Base-by-base conservation (phyloP, 176 grass and related monocot species). In the Metroxylon sagu region DNA sequence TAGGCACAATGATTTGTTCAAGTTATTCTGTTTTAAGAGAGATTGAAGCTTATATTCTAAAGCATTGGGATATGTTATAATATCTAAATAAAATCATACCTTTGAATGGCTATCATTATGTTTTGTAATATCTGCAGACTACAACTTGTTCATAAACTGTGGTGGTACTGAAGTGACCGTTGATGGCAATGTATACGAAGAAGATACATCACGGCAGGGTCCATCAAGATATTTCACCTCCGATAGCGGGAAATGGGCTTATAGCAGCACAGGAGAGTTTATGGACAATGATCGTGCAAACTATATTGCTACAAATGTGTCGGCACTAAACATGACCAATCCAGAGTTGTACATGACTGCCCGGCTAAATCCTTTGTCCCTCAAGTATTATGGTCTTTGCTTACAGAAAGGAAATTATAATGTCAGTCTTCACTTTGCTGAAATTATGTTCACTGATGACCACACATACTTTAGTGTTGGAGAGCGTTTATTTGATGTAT, bases 211-310 rank as follows among this genome's bases (percentile, higher is more conserved):
- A n/a, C 79, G 66, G 71, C 77, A 81, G 67, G 90, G 90, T 61
- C 89, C 90, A 74, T 78, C 90, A 66, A 65, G 53, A 18, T 95
- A 74, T 67, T 19, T 3, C 43, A n/a, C 69, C 16, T 71, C 70
- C 10, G 56, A 72, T 31, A 62, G 73, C 64, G 62, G 19, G 61
- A 86, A 71, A 68, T 95, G 85, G 85, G 90, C 82, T 49, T 95
- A 83, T 59, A 95, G 90, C 73, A 89, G 82, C 55, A 95, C 90
- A 66, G 90, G 90, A 57, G 90, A 86, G 59, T 95, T 95, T 79
- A 57, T 81, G 23, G 90, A 80, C 29, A 84, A 84, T 28, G 69
- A 72, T 52, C 54, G 79, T 66, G 82, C 80, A 48, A 70, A 83
- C 29, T 95, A 89, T 65, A 79, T 89, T 64, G 76, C 76, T 59